phyloP scores from a whole-genome alignment of 257 asterid species.

The Lycium barbarum region DNA sequence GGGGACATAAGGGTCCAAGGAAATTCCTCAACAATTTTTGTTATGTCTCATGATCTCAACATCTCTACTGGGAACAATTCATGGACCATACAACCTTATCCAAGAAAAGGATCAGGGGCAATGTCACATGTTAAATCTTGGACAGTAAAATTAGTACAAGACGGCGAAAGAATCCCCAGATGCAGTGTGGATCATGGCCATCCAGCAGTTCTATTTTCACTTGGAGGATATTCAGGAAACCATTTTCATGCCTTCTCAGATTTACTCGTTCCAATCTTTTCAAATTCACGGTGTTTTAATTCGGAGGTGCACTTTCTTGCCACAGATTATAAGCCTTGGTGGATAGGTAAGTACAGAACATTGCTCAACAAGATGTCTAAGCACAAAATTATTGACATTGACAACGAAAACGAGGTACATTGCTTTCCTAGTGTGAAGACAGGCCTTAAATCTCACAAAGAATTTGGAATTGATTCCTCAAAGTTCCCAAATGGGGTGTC shows the following conservation, averaged over 20 bases:
- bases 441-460: slow-evolving; percentile 58
- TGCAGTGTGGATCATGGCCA: slow-evolving; percentile 47
- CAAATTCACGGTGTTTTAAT: slow-evolving; percentile 50
- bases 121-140: slow-evolving; percentile 56
- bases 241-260: slow-evolving; percentile 78
- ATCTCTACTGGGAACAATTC: slow-evolving; percentile 4
- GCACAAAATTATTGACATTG: slow-evolving; percentile 54
- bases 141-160: slow-evolving; percentile 51
- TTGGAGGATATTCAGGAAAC: slow-evolving; percentile 70
- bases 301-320: slow-evolving; percentile 64
- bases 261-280: slow-evolving; percentile 58
- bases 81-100: slow-evolving; percentile 54
- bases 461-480: slow-evolving; percentile 49
- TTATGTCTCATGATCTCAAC: slow-evolving; percentile 29
- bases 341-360: slow-evolving; percentile 52
- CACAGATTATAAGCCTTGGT: slow-evolving; percentile 62
- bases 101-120: slow-evolving; percentile 52
- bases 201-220: slow-evolving; percentile 71
- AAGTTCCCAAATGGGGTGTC: slow-evolving; percentile 33
- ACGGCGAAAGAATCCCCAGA: slow-evolving; percentile 37
- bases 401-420: slow-evolving; percentile 46
- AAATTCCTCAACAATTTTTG: slow-evolving; percentile 44
- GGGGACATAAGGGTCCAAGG: slow-evolving; percentile 49
- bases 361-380: slow-evolving; percentile 48
- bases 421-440: slow-evolving; percentile 54